Evolutionary conservation across 177 flowering plant species (phyloP), one percentile per base, ranked within the genome.

Genomic region (Vitis hybrid): DNA sequence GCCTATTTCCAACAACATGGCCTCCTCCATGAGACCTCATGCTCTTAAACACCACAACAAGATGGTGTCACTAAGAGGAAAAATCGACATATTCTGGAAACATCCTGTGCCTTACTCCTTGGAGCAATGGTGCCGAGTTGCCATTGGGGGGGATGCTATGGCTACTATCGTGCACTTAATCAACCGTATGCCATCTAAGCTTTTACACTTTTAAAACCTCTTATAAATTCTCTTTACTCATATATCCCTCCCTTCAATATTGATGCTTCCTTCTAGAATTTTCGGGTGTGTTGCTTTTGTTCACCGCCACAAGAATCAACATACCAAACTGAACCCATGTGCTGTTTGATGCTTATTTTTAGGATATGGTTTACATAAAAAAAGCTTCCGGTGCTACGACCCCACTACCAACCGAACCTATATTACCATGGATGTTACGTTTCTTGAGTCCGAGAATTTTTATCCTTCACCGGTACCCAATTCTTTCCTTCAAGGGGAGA

Each of bases 401-500:
- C 7, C 45, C 45, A 34, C 5, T 34, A 34, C 45, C 45, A 5
- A 34, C 7, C 45, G 45, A 34, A 34, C 23, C 51, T 54, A 65
- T 52, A 65, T 65, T 55, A 65, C 67, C 34, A 64, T 64, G 67
- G 56, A 65, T 15, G 56, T 65, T 21, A 64, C 23, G 26, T 15
- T 34, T 67, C 40, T 34, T 34, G 6, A 34, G 40, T 34, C 6
- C 5, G 40, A 34, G 5, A 34, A 34, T 34, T 34, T 56, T 56
- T 67, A 52, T 56, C 52, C 61, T 34, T n/a, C 61, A 55, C 21
- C 30, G 30, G 52, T 56, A n/a, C 18, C 70, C 52, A 56, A 32
- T 67, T 67, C 70, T 67, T 34, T 51, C 14, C 70, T 67, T 56
- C 52, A 67, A 14, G 70, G 70, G 70, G 70, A 34, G 70, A 56